Base-by-base conservation (phyloP, 306 rosid species). In the Neltuma alba region DNA sequence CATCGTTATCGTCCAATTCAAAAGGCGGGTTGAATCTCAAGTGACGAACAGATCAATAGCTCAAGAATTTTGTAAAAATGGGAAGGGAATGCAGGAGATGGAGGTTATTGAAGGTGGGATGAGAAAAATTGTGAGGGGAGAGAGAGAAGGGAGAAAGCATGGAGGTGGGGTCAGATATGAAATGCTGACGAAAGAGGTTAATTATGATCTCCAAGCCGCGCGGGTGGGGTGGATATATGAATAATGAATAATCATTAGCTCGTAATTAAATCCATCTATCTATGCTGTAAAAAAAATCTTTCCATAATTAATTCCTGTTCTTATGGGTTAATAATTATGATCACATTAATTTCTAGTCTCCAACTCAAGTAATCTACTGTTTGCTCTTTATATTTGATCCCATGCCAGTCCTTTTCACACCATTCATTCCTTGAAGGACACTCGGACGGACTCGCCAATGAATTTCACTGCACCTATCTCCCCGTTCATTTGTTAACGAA, bases 121-220 rank as follows among this genome's bases (percentile, higher is more conserved):
- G 33, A 25, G 65, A 12, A 45, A 42, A 20, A 21, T 0, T 58
- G 83, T 14, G 71, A 11, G 62, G 77, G 31, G 47, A 6, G 70
- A n/a, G 58, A 50, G 63, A 10, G 2, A 23, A 41, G 27, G 63
- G 11, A 4, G n/a, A 20, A 55, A n/a, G 83, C 83, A 77, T 84
- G 84, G 71, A 75, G 73, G 74, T 55, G 50, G 82, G 86, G 79
- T 77, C 76, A 83, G 82, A 31, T 60, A 38, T 60, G 87, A 73
- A 85, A 83, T 85, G 76, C 70, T 73, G 88, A 85, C 36, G 86
- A 77, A 14, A 0, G 36, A 61, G 58, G 82, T 16, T 36, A 76
- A 70, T 81, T 36, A 73, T 31, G 80, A 68, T 25, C 57, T 41
- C 74, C 37, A 69, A 41, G 75, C 75, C 61, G 61, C 47, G 75